Evolutionary conservation across 805 yeast species (phyloP).

Genomic region (Candida lessepsii): DNA sequence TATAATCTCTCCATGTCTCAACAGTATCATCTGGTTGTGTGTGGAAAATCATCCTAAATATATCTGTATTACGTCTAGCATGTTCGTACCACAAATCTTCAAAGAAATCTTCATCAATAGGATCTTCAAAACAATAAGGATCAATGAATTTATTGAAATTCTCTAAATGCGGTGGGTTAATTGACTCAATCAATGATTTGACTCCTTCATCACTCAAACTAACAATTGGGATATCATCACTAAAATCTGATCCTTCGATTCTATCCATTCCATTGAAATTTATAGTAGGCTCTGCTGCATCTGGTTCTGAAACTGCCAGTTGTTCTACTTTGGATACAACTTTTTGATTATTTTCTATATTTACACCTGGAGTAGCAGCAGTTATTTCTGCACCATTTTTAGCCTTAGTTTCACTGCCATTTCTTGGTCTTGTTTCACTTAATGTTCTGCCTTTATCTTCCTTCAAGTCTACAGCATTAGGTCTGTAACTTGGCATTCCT

Average conservation of each 20-base stretch:
- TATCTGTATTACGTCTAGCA: slow-evolving; percentile 78
- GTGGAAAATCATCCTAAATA: slow-evolving; percentile 83
- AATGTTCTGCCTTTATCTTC: background rate
- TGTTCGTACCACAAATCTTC: slow-evolving; percentile 82
- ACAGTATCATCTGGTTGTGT: slow-evolving; percentile 94
- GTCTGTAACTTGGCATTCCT: slow-evolving; percentile 23
- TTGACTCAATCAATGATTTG: slow-evolving; percentile 35
- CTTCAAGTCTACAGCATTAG: background rate
- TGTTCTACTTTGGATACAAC: slow-evolving; percentile 15
- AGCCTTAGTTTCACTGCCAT: background rate
- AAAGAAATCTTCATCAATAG: slow-evolving; percentile 74
- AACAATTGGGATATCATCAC: slow-evolving; percentile 39
- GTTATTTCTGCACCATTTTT: background rate
- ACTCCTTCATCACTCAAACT: slow-evolving; percentile 45
- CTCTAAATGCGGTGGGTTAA: slow-evolving; percentile 38
- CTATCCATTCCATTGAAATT: slow-evolving; percentile 1
- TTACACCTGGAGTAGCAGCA: background rate
- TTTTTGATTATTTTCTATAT: slow-evolving; percentile 1
- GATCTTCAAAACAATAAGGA: slow-evolving; percentile 88
- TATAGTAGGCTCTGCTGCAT: background rate
- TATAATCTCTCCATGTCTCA: slow-evolving; percentile 87
- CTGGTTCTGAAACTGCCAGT: background rate
- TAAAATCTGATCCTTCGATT: slow-evolving; percentile 11
- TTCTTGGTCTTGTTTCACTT: no score
- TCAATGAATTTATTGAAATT: slow-evolving; percentile 58